These are phyloP conservation scores for Colletotrichum paranaense DNA, from an alignment of 2,329 filamentous ascomycete genomes.

Conservation along the genomic window DNA sequence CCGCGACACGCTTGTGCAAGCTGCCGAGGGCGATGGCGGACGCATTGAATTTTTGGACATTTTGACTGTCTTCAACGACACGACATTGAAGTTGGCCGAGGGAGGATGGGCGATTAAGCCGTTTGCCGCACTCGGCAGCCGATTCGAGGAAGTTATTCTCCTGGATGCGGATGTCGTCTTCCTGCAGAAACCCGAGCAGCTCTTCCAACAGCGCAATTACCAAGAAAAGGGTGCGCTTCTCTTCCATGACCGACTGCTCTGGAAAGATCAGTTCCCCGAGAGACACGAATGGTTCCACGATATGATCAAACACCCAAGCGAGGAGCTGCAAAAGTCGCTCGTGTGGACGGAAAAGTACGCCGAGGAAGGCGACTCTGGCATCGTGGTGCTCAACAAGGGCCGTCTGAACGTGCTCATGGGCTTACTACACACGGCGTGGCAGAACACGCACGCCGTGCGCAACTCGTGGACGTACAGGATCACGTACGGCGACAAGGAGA, in stretches of 20 bases:
- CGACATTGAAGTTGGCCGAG: conserved; percentile 41
- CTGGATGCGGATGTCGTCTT: conserved; percentile 54
- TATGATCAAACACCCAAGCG: conserved; percentile 49
- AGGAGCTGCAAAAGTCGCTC: conserved; percentile 46
- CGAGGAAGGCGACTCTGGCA: conserved; percentile 55
- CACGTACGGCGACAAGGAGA: conserved; percentile 59
- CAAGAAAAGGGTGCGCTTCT: conserved; percentile 47
- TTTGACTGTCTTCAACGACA: conserved; percentile 46
- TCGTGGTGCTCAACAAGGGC: conserved; percentile 54
- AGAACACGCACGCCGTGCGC: conserved; percentile 53
- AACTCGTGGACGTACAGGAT: conserved; percentile 53
- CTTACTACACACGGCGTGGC: conserved; percentile 56
- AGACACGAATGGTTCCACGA: conserved; percentile 52
- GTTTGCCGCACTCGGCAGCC: conserved; percentile 51
- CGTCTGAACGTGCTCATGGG: conserved; percentile 50
- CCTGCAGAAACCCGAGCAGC: conserved; percentile 46
- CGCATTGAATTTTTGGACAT: conserved; percentile 47
- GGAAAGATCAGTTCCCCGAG: conserved; percentile 47
- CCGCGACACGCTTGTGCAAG: conserved; percentile 40
- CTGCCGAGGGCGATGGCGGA: not conserved
- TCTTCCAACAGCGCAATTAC: conserved; percentile 47
- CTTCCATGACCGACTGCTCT: conserved; percentile 55
- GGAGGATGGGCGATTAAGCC: conserved; percentile 55
- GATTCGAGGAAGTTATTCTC: conserved; percentile 50
- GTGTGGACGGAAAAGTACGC: conserved; percentile 53